phyloP scores from a whole-genome alignment of 352 stramenopile genomes.

The Phytophthora tubulina region DNA sequence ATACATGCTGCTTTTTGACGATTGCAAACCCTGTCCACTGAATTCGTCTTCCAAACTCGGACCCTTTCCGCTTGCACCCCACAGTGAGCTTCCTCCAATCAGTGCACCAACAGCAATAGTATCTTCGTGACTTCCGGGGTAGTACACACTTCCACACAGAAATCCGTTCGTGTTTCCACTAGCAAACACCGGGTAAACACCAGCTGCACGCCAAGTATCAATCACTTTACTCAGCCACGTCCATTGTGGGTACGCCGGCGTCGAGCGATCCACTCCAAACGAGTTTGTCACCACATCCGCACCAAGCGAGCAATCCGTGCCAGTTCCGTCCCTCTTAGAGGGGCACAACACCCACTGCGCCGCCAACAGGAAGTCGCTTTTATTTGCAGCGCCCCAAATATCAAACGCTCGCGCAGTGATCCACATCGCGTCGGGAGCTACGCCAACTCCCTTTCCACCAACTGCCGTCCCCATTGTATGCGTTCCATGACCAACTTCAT shows the following conservation, averaged over 20 bases:
- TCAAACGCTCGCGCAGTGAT: slow-evolving; percentile 78
- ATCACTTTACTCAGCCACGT: slow-evolving; percentile 68
- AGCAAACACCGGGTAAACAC: slow-evolving; percentile 68
- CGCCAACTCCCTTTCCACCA: slow-evolving; percentile 57
- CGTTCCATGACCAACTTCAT: slow-evolving; percentile 75
- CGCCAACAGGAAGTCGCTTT: slow-evolving; percentile 74
- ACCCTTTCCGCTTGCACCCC: slow-evolving; percentile 78
- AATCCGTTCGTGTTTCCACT: slow-evolving; percentile 82
- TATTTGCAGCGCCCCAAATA: slow-evolving; percentile 62
- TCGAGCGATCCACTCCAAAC: slow-evolving; percentile 66
- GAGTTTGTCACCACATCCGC: slow-evolving; percentile 76
- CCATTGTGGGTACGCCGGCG: slow-evolving; percentile 57
- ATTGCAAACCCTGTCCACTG: slow-evolving; percentile 5
- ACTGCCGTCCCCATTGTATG: slow-evolving; percentile 76
- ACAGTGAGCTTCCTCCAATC: slow-evolving; percentile 66
- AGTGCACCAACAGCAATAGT: slow-evolving; percentile 70
- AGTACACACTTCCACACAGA: slow-evolving; percentile 75
- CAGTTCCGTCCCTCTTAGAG: slow-evolving; percentile 58
- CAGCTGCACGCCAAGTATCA: slow-evolving; percentile 59
- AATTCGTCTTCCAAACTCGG: slow-evolving; percentile 48
- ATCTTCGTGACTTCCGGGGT: slow-evolving; percentile 62
- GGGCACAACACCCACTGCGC: slow-evolving; percentile 79
- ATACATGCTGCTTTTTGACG: slow-evolving; percentile 19
- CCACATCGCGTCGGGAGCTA: slow-evolving; percentile 73
- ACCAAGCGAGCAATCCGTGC: slow-evolving; percentile 60